Conservation (phyloP, 164 flowering plant genomes). For the Berberis thunbergii region DNA sequence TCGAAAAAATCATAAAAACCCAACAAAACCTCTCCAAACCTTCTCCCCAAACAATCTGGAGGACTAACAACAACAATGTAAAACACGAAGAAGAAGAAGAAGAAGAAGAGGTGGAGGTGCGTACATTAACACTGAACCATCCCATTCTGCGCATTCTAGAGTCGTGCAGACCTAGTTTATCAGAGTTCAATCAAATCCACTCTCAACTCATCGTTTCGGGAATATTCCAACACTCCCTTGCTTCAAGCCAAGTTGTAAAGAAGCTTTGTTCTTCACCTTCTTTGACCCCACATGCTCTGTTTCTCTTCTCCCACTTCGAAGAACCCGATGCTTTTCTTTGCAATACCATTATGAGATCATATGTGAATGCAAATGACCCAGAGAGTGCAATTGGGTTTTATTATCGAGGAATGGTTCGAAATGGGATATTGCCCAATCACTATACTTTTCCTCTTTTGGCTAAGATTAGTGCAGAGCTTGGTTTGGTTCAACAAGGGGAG, state of each 20-base stretch:
- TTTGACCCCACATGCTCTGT: slow-evolving; percentile 23
- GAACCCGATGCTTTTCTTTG: slow-evolving; percentile 54
- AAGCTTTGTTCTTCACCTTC: slow-evolving; percentile 35
- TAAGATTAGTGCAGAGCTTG: slow-evolving; percentile 41
- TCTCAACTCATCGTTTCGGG: slow-evolving; percentile 42
- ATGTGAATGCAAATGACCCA: slow-evolving; percentile 27
- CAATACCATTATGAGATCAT: slow-evolving; percentile 46
- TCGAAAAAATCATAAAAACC: too few relatives aligned
- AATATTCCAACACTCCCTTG: slow-evolving; percentile 42
- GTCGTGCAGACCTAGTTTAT: slow-evolving; percentile 15
- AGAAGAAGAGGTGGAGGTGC: neutral
- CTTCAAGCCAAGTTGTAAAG: slow-evolving; percentile 35
- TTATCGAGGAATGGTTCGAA: slow-evolving; percentile 25
- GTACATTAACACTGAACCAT: slow-evolving; percentile 25
- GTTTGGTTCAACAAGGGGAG: slow-evolving; percentile 37
- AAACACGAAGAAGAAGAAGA: too few relatives aligned
- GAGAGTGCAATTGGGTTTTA: slow-evolving; percentile 35
- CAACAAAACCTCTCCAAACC: too few relatives aligned
- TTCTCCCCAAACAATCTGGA: too few relatives aligned
- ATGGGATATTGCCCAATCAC: slow-evolving; percentile 33
- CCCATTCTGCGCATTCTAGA: slow-evolving; percentile 40
- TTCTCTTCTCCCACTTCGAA: slow-evolving; percentile 21
- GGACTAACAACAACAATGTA: too few relatives aligned
- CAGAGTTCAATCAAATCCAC: slow-evolving; percentile 41
- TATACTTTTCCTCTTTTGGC: slow-evolving; percentile 50